Evolutionary conservation across 2,329 filamentous ascomycete genomes (phyloP), one percentile per base, ranked within the genome.

Genomic region (Ophiostoma quercus): DNA sequence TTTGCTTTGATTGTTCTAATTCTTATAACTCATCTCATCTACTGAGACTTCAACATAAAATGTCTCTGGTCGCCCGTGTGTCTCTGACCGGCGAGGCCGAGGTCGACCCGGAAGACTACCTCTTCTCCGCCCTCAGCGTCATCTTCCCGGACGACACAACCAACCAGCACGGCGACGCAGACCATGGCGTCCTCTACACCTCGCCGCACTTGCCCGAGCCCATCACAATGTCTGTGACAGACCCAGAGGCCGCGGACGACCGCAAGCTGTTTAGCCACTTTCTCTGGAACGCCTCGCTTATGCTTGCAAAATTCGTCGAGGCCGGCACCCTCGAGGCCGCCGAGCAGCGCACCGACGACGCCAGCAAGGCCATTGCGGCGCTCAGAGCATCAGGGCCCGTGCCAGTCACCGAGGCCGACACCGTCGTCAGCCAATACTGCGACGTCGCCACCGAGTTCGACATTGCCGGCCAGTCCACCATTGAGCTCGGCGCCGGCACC

Each of bases 401-500:
- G 19, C 66, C 67, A 3, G 37, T 63, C 19, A 68, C 47, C 12
- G 51, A 41, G 1, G 70, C 68, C 8, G 70, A 71, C 25, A 41
- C 66, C 4, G 70, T 71, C 8, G 47, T 39, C n/a, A 71, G 69
- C 22, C 22, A 12, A 43, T 60, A 68, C 72, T 69, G 34, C 22
- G 2, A 25, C 9, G 71, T 71, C 34, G 7, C 25, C 68, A 19
- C 73, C 37, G 71, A 75, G 67, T 86, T 85, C 75, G 76, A 82
- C 71, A 82, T 90, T 1, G 74, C 80, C 54, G 84, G 82, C 1
- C 77, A 86, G 73, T 77, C 76, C 11, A 84, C 85, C 7, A 76
- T 92, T 14, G 90, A 92, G 79, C 78, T 92, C 16, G 90, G 90
- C 25, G 88, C 89, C 74, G 90, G 90, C 77, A 87, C 84, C 71